Evolutionary conservation across 257 asterid genomes (phyloP).

Genomic region (Przewalskia tangutica): DNA sequence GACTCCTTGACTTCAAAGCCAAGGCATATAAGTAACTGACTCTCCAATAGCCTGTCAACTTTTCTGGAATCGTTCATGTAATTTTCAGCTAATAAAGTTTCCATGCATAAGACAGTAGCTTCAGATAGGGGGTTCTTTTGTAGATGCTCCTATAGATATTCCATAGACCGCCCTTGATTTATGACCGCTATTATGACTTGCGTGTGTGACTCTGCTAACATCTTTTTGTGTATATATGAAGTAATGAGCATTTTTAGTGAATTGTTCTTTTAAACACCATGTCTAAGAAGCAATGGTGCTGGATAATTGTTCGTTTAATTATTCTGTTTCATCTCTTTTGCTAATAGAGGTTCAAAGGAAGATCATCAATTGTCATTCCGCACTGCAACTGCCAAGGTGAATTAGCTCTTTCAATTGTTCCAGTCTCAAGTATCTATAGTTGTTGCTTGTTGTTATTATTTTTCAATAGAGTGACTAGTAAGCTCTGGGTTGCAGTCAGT

Average conservation of each 20-base stretch:
- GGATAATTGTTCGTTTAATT: not conserved
- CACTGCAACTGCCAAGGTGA: slow-evolving; percentile 84
- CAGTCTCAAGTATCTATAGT: not conserved
- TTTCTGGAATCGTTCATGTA: not conserved
- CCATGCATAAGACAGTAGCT: not conserved
- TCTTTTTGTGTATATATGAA: not conserved
- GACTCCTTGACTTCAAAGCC: not conserved
- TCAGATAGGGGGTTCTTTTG: not conserved
- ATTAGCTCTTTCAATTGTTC: not conserved
- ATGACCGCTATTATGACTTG: not conserved
- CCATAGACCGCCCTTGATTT: not conserved
- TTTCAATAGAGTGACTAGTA: slow-evolving; percentile 7
- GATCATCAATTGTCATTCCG: slow-evolving; percentile 79
- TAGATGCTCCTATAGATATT: not conserved
- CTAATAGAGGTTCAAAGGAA: slow-evolving; percentile 61
- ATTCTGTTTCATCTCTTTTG: slow-evolving; percentile 10
- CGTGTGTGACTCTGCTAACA: not conserved
- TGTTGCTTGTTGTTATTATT: slow-evolving; percentile 10
- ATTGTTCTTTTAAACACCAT: not conserved
- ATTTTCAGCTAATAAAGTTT: not conserved
- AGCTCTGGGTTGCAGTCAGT: slow-evolving; percentile 50
- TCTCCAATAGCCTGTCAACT: not conserved
- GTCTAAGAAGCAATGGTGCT: not conserved
- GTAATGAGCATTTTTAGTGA: not conserved
- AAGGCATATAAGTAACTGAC: not conserved